Conservation (phyloP, 2,329 filamentous ascomycete species). For the Fusarium oligoseptatum region DNA sequence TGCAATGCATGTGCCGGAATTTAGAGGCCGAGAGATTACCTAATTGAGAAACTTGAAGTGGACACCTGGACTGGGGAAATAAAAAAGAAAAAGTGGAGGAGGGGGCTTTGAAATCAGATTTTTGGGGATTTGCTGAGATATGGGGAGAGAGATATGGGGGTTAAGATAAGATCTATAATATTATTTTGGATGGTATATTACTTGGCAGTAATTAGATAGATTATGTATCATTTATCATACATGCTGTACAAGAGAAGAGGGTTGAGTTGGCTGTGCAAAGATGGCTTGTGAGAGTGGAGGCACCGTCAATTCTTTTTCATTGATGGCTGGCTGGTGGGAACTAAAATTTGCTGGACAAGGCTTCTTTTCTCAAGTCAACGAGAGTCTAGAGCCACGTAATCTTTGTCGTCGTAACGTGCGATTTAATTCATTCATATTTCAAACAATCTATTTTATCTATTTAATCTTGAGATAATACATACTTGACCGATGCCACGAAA, state of each 20-base stretch:
- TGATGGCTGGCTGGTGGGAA: not conserved
- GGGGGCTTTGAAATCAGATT: slow-evolving; percentile 40
- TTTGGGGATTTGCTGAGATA: slow-evolving; percentile 24
- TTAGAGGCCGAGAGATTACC: slow-evolving; percentile 20
- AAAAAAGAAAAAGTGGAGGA: slow-evolving; percentile 36
- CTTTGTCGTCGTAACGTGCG: not conserved
- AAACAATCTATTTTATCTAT: not conserved
- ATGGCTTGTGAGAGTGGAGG: not conserved
- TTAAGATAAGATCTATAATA: not conserved
- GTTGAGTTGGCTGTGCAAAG: not conserved
- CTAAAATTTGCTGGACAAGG: slow-evolving; percentile 2
- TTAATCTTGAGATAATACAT: not conserved
- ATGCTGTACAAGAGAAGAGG: not conserved
- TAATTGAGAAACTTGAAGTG: slow-evolving; percentile 20
- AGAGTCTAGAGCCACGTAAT: not conserved
- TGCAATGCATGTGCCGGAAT: slow-evolving; percentile 17
- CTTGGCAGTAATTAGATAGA: not conserved
- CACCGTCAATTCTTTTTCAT: not conserved
- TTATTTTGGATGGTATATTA: not conserved
- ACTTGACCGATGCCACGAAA: slow-evolving; percentile 34
- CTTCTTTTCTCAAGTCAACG: not conserved
- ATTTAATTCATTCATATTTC: not conserved
- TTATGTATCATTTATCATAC: not conserved
- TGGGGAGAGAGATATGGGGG: not conserved
- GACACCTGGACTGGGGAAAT: not conserved